Evolutionary conservation across 2,329 filamentous ascomycete genomes (phyloP).

Genomic region (Penicillium sp.): DNA sequence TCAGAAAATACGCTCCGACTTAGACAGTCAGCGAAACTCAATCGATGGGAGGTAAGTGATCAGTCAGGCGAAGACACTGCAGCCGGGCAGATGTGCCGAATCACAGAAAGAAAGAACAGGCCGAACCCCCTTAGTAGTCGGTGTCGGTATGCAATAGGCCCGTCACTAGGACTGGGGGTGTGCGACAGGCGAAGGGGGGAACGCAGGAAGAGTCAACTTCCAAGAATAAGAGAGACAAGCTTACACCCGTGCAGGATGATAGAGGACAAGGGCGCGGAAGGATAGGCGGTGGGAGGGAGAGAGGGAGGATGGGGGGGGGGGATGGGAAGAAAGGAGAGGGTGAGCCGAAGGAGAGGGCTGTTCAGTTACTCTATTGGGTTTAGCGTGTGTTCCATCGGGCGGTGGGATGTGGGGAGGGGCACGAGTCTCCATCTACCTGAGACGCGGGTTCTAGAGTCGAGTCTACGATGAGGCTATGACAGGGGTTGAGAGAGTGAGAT

Average conservation of each 20-base stretch:
- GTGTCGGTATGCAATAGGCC: slow-evolving; percentile 12
- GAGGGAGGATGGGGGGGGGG: slow-evolving; percentile 6
- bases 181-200: slow-evolving; percentile 9
- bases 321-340: slow-evolving; percentile 26
- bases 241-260: slow-evolving; percentile 11
- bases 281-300: slow-evolving; percentile 12
- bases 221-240: slow-evolving; percentile 16
- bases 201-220: slow-evolving; percentile 26
- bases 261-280: slow-evolving; percentile 13
- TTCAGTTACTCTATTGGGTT: slow-evolving; percentile 30
- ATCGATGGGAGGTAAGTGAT: slow-evolving; percentile 24
- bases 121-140: slow-evolving; percentile 22
- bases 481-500: not conserved
- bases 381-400: slow-evolving; percentile 36
- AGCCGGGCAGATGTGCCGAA: slow-evolving; percentile 39
- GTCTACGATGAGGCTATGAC: not conserved
- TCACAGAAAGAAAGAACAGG: slow-evolving; percentile 26
- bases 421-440: slow-evolving; percentile 17
- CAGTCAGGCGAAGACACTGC: slow-evolving; percentile 38
- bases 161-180: slow-evolving; percentile 29
- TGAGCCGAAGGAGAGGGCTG: slow-evolving; percentile 34
- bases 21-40: slow-evolving; percentile 28
- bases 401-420: slow-evolving; percentile 38
- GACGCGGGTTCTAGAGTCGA: slow-evolving; percentile 10
- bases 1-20: slow-evolving; percentile 23